Evolutionary conservation across 768 basidiomycete genomes (phyloP), one percentile per base, ranked within the genome.

Genomic region (Sporobolomyces phaffii): DNA sequence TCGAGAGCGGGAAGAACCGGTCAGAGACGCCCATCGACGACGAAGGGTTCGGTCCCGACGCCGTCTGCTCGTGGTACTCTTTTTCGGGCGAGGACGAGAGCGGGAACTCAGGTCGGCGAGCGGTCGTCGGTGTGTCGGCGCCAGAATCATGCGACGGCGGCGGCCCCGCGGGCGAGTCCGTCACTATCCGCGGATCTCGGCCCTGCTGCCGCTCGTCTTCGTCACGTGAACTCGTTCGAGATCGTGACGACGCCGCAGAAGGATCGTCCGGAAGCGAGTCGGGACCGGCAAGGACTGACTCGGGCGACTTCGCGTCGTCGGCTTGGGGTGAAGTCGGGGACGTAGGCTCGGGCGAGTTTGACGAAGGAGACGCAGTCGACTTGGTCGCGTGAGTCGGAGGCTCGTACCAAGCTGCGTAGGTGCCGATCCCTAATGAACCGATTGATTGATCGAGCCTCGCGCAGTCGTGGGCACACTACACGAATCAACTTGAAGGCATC

Each of bases 361-460:
- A 9, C 50, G 28, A 43, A 1, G 65, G 17, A 2, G 51, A 34
- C 22, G 51, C 20, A 18, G 40, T n/a, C 33, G 62, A 36, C 8
- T 40, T 33, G 18, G 50, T n/a, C 3, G 28, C 31, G 22, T 60
- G 47, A 29, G 69, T 38, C 2, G 60, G 77, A 22, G 84, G 82
- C 9, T 78, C 65, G 49, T 74, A 72, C 62, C 69, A 72, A 8
- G 77, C 73, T 36, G 94, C 89, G 76, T 91, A 99, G 14, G 91
- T 94, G 17, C 96, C 96, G 65, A 99, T 96, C 67, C 86, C 88
- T 66, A 98, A 85, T 75, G 84, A 86, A 29, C 89, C 88, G 10
- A 97, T 81, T 20, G 90, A 83, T 63, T 87, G 78, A 70, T 92
- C 86, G 29, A 97, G 83, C 52, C 86, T 84, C 53, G 86, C 84